Conservation (phyloP, 371 early-diverging fungal species). For the Lichtheimia ramosa region DNA sequence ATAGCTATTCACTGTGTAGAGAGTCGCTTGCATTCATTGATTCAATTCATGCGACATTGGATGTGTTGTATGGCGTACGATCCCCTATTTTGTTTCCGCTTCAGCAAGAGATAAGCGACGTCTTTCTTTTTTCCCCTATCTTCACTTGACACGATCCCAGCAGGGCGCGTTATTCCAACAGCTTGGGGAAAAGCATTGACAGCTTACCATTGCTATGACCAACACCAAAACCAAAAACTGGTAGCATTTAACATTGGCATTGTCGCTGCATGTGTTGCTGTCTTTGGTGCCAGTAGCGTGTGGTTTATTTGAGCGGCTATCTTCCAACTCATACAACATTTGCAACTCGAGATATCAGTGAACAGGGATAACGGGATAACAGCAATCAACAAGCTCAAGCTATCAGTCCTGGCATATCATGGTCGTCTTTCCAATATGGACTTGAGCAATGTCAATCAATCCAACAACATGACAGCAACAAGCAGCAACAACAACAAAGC, state of each 20-base stretch:
- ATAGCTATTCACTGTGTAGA: too few species aligned
- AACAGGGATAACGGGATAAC: conserved; percentile 18
- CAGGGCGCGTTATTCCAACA: conserved; percentile 4
- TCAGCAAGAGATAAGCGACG: too few species aligned
- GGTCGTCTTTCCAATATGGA: conserved; percentile 40
- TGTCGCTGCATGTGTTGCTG: conserved; percentile 19
- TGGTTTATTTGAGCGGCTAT: conserved; percentile 19
- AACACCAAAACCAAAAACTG: background rate
- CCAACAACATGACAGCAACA: background rate
- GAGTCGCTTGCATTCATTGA: too few species aligned
- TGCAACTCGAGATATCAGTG: background rate
- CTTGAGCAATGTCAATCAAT: conserved; percentile 36
- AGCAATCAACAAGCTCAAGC: conserved; percentile 9
- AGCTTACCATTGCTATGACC: conserved; percentile 1
- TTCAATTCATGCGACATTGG: too few species aligned
- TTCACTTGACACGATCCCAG: background rate
- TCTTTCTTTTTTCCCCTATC: conserved; percentile 1
- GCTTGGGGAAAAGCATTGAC: background rate
- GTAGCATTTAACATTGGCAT: conserved; percentile 5
- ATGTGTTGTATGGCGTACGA: too few species aligned
- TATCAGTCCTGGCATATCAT: conserved; percentile 50
- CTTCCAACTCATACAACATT: conserved; percentile 9
- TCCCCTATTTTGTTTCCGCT: too few species aligned
- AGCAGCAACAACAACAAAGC: conserved; percentile 22
- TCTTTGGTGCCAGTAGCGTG: conserved; percentile 30